phyloP scores from a whole-genome alignment of 176 grass and related monocot genomes.

The barley (Hordeum vulgare) region MorexV3_pseudomolecules_assembly NC_058520.1:99164522-99165021 shows the following conservation, averaged over 20 bases:
- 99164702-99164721: background rate
- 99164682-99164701: background rate
- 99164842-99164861: background rate
- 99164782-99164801: conserved; percentile 75
- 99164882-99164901: background rate
- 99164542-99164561: background rate
- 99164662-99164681: background rate
- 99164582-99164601: background rate
- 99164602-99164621: background rate
- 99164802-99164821: conserved; percentile 47
- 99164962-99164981: too few species aligned
- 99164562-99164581: conserved; percentile 7
- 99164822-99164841: background rate
- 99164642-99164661: conserved; percentile 27
- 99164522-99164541: too few species aligned
- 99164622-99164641: background rate
- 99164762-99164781: conserved; percentile 58
- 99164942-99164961: too few species aligned
- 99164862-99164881: background rate
- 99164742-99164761: conserved; percentile 85
- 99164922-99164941: background rate
- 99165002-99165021: too few species aligned
- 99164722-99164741: conserved; percentile 27
- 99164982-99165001: too few species aligned
- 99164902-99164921: background rate